phyloP scores from a whole-genome alignment of 257 asterid genomes.

The Przewalskia tangutica region DNA sequence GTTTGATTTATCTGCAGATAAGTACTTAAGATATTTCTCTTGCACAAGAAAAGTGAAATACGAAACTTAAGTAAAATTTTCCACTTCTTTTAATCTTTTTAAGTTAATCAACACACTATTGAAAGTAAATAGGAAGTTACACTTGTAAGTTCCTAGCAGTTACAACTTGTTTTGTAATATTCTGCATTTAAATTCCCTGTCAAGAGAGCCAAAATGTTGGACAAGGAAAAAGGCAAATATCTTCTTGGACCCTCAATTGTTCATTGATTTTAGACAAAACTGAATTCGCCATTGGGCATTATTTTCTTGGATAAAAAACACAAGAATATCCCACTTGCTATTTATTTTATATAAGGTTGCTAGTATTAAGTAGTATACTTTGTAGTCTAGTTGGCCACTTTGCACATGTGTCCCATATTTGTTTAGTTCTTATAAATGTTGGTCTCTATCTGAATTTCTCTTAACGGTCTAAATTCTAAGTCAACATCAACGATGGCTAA shows the following conservation, averaged over 20 bases:
- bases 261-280: background rate
- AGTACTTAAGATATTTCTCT: background rate
- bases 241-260: background rate
- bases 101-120: background rate
- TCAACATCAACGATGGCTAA: background rate
- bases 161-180: background rate
- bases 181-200: background rate
- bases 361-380: background rate
- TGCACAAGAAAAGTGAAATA: background rate
- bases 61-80: background rate
- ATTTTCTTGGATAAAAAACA: background rate
- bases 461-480: background rate
- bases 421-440: background rate
- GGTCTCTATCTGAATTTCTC: background rate
- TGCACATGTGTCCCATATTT: background rate
- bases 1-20: background rate
- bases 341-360: background rate
- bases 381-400: background rate
- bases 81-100: background rate
- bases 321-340: background rate
- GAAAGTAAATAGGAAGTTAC: background rate
- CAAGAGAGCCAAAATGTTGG: background rate
- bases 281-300: background rate
- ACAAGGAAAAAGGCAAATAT: background rate
- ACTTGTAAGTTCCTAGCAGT: background rate